These are phyloP conservation scores for Pseudodiploospora longispora DNA, from an alignment of 2,329 filamentous ascomycete genomes.

Conservation along the genomic window DNA sequence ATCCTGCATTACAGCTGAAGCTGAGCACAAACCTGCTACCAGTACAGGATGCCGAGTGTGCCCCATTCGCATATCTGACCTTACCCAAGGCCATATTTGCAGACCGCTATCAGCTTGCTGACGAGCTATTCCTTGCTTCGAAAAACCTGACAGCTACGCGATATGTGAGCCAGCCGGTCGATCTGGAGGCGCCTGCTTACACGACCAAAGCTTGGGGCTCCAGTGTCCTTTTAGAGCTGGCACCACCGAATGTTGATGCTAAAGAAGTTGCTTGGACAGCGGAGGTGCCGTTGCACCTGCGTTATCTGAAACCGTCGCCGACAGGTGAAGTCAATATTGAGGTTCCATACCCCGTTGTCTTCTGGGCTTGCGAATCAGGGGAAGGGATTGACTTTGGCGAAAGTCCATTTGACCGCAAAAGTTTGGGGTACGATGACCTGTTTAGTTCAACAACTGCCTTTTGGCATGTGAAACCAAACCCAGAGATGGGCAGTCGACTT, in stretches of 20 bases:
- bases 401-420: constrained; percentile 79
- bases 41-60: constrained; percentile 52
- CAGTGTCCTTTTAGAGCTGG: constrained; percentile 65
- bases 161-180: constrained; percentile 66
- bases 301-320: constrained; percentile 62
- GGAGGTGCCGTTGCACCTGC: constrained; percentile 74
- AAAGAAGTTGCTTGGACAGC: constrained; percentile 49
- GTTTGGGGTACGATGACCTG: constrained; percentile 76
- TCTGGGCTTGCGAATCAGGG: constrained; percentile 77
- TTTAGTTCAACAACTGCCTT: constrained; percentile 74
- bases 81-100: constrained; percentile 75
- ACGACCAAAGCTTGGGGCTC: constrained; percentile 71
- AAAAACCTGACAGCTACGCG: constrained; percentile 67
- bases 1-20: constrained; percentile 67
- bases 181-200: constrained; percentile 87
- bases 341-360: constrained; percentile 75
- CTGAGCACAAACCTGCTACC: constrained; percentile 47
- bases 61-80: constrained; percentile 71
- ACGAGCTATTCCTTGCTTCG: constrained; percentile 68
- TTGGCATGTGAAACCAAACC: constrained; percentile 62
- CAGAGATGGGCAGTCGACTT: constrained; percentile 30
- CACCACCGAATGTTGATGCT: constrained; percentile 34
- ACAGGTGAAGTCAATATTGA: constrained; percentile 46
- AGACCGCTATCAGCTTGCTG: constrained; percentile 77
- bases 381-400: constrained; percentile 58